Evolutionary conservation across 192 early-diverging fungal species (phyloP).

Genomic region (Coemansia sp.): DNA sequence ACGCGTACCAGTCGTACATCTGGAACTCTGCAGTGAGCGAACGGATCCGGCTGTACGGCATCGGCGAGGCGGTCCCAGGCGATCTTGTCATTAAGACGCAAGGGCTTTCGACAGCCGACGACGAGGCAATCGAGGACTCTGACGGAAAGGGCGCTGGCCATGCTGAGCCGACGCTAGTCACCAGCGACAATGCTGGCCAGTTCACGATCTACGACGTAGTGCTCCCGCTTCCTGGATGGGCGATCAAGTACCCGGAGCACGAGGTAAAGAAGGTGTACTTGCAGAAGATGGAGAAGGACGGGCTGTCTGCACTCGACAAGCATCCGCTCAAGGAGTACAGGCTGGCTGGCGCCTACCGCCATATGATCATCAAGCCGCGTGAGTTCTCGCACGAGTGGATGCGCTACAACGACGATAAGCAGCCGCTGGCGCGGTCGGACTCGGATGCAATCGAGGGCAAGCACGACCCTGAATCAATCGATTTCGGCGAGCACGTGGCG

Average conservation of each 20-base stretch:
- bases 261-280: conserved; percentile 66
- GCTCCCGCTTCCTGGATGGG: conserved; percentile 85
- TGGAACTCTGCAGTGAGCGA: conserved; percentile 90
- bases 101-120: not conserved
- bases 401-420: conserved; percentile 65
- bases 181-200: conserved; percentile 65
- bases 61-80: conserved; percentile 68
- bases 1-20: conserved; percentile 93
- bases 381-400: conserved; percentile 67
- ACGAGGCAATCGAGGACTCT: conserved; percentile 34
- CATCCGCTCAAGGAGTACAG: conserved; percentile 65
- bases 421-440: conserved; percentile 66
- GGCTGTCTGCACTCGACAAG: conserved; percentile 71
- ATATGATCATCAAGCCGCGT: conserved; percentile 61
- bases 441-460: conserved; percentile 62
- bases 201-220: conserved; percentile 90
- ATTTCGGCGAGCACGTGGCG: conserved; percentile 72
- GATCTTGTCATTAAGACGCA: conserved; percentile 74
- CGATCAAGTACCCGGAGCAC: conserved; percentile 80
- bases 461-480: conserved; percentile 35
- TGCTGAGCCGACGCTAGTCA: conserved; percentile 59
- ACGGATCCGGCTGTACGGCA: conserved; percentile 71
- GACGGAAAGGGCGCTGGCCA: conserved; percentile 22
- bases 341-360: conserved; percentile 69
- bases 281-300: conserved; percentile 72